Conservation (phyloP, 2,329 filamentous ascomycete species). For the Nigrograna mackinnonii region DNA sequence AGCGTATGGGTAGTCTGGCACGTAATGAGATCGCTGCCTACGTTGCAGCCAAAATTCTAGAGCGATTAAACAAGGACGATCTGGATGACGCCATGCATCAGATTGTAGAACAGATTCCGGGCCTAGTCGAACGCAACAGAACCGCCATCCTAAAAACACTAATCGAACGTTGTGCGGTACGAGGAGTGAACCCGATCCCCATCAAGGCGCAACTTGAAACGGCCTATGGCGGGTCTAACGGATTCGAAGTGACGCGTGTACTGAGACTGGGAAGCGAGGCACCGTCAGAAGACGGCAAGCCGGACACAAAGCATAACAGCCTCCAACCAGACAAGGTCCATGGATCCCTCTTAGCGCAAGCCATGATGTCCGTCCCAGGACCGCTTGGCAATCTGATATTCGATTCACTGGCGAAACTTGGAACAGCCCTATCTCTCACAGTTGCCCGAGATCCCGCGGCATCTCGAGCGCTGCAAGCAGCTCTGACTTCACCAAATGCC, state of each 20-base stretch:
- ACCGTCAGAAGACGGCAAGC: slow-evolving; percentile 42
- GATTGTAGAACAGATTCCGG: slow-evolving; percentile 73
- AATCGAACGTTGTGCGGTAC: slow-evolving; percentile 78
- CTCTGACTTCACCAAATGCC: slow-evolving; percentile 59
- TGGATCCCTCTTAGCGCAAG: slow-evolving; percentile 78
- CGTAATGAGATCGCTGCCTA: slow-evolving; percentile 92
- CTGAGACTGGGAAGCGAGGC: slow-evolving; percentile 60
- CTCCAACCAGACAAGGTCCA: slow-evolving; percentile 66
- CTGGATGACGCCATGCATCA: slow-evolving; percentile 72
- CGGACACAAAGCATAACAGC: slow-evolving; percentile 29
- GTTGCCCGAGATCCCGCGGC: slow-evolving; percentile 66
- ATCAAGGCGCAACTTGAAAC: slow-evolving; percentile 62
- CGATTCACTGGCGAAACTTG: slow-evolving; percentile 54
- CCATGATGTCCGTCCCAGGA: slow-evolving; percentile 76
- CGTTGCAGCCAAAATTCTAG: slow-evolving; percentile 79
- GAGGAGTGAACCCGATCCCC: slow-evolving; percentile 61
- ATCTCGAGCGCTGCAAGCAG: slow-evolving; percentile 67
- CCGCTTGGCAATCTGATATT: slow-evolving; percentile 72
- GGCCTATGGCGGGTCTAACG: slow-evolving; percentile 56
- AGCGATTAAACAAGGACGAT: slow-evolving; percentile 85
- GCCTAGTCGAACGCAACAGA: slow-evolving; percentile 73
- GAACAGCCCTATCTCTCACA: slow-evolving; percentile 56
- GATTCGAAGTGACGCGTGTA: slow-evolving; percentile 61
- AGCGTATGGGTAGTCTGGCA: slow-evolving; percentile 77
- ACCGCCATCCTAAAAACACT: slow-evolving; percentile 80